Evolutionary conservation across 2,329 filamentous ascomycete species (phyloP).

Genomic region (Dothidotthia symphoricarpi): DNA sequence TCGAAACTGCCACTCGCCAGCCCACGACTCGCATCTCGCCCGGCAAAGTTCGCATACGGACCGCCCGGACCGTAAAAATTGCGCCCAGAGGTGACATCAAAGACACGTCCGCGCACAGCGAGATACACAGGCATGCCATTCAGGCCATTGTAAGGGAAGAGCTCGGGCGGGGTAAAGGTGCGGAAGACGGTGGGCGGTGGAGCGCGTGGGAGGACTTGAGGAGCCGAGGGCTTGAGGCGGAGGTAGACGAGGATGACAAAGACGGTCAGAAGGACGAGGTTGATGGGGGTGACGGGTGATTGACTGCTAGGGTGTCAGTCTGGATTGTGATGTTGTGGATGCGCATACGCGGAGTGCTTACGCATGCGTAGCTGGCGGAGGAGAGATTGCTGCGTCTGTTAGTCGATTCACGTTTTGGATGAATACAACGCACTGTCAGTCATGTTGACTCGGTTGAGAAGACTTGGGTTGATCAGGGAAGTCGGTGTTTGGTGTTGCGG

Average conservation of each 20-base stretch:
- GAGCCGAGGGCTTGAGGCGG: conserved; percentile 56
- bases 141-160: conserved; percentile 82
- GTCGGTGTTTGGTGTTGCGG: neutral
- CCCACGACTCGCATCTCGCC: conserved; percentile 83
- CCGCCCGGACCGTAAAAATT: conserved; percentile 97
- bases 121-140: conserved; percentile 77
- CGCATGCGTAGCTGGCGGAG: conserved; percentile 49
- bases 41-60: conserved; percentile 94
- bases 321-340: neutral
- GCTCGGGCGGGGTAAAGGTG: conserved; percentile 75
- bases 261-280: conserved; percentile 59
- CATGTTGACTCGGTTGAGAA: conserved; percentile 13
- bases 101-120: conserved; percentile 85
- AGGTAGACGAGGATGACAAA: conserved; percentile 58
- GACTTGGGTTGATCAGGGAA: too few species aligned
- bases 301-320: conserved; percentile 43
- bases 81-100: conserved; percentile 81
- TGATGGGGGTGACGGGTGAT: conserved; percentile 59
- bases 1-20: conserved; percentile 45
- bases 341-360: conserved; percentile 30
- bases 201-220: conserved; percentile 53
- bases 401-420: conserved; percentile 1
- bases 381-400: conserved; percentile 59
- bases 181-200: conserved; percentile 78
- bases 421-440: conserved; percentile 23